Conservation (phyloP, 805 yeast genomes). For the Ogataea polymorpha region DNA sequence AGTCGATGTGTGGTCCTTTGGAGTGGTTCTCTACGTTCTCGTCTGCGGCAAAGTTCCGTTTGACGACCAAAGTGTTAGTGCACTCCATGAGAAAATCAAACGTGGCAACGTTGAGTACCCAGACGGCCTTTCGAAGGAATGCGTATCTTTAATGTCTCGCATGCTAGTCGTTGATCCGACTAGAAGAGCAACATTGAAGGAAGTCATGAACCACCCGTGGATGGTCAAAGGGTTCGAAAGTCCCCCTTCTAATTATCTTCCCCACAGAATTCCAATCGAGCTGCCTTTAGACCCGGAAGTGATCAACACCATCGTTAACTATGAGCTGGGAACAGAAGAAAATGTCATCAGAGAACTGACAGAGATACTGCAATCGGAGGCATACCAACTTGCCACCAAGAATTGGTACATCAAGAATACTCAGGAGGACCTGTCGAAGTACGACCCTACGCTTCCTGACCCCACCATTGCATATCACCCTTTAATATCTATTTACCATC, state of each 20-base stretch:
- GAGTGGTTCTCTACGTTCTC: slow-evolving; percentile 89
- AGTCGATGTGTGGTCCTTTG: slow-evolving; percentile 98
- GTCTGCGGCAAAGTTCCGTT: slow-evolving; percentile 98
- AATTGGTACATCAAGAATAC: slow-evolving; percentile 54
- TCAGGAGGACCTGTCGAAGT: slow-evolving; percentile 26
- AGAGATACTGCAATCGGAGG: slow-evolving; percentile 55
- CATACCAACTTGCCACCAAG: slow-evolving; percentile 59
- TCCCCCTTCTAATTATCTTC: slow-evolving; percentile 67
- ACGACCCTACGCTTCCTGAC: slow-evolving; percentile 44
- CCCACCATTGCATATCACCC: slow-evolving; percentile 91
- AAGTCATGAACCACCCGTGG: slow-evolving; percentile 91
- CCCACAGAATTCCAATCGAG: slow-evolving; percentile 71
- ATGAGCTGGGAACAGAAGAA: slow-evolving; percentile 74
- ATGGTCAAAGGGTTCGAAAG: slow-evolving; percentile 84
- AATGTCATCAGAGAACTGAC: slow-evolving; percentile 55
- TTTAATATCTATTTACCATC: slow-evolving; percentile 75
- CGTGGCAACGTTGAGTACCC: slow-evolving; percentile 93
- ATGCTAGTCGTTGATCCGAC: slow-evolving; percentile 91
- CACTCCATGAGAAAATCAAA: slow-evolving; percentile 89
- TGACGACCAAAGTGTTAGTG: slow-evolving; percentile 91
- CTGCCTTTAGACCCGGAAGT: slow-evolving; percentile 67
- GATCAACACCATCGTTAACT: slow-evolving; percentile 67
- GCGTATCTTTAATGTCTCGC: slow-evolving; percentile 72
- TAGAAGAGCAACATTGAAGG: slow-evolving; percentile 73
- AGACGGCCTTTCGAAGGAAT: slow-evolving; percentile 70